A percentile compares a stretch with the other conserved stretches of the same genome.
Conservation (phyloP, 768 basidiomycete genomes). For the Thelephora ganbajun region DNA sequence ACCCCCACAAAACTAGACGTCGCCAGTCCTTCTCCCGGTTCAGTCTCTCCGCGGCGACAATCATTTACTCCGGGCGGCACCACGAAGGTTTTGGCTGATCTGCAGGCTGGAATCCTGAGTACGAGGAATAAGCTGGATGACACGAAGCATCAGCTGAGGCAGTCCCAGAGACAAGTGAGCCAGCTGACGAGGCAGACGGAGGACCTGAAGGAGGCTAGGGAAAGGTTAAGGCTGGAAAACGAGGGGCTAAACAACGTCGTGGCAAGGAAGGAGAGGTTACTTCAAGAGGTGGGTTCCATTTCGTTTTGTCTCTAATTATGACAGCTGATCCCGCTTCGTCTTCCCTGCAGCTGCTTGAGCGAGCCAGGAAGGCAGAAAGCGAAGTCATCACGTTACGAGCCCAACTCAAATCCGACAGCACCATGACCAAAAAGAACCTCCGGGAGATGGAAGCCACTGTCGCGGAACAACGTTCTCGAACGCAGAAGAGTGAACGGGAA, state of each 20-base stretch:
- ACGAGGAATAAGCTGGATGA: slow-evolving; percentile 76
- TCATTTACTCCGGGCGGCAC: slow-evolving; percentile 67
- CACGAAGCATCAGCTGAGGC: slow-evolving; percentile 66
- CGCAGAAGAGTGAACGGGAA: slow-evolving; percentile 73
- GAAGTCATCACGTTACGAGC: slow-evolving; percentile 54
- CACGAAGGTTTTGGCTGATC: slow-evolving; percentile 77
- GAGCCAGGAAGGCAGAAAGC: slow-evolving; percentile 76
- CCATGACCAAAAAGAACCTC: slow-evolving; percentile 57
- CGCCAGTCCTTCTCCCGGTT: slow-evolving; percentile 26
- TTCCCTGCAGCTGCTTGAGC: slow-evolving; percentile 37
- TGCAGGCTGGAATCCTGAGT: slow-evolving; percentile 72
- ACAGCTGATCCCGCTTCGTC: background rate
- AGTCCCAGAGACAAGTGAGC: slow-evolving; percentile 74
- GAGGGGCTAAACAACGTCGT: slow-evolving; percentile 84
- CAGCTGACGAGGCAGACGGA: slow-evolving; percentile 77
- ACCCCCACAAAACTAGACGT: slow-evolving; percentile 19
- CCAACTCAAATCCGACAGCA: slow-evolving; percentile 61
- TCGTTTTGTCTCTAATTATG: background rate
- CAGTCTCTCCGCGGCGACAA: slow-evolving; percentile 32
- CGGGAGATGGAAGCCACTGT: slow-evolving; percentile 72
- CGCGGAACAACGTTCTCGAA: slow-evolving; percentile 59
- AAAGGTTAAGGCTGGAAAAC: slow-evolving; percentile 71
- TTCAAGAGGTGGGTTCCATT: slow-evolving; percentile 55
- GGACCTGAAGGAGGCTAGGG: slow-evolving; percentile 78
- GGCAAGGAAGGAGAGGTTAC: slow-evolving; percentile 69